Evolutionary conservation across 768 basidiomycete genomes (phyloP).

Genomic region (Cubamyces sp.): DNA sequence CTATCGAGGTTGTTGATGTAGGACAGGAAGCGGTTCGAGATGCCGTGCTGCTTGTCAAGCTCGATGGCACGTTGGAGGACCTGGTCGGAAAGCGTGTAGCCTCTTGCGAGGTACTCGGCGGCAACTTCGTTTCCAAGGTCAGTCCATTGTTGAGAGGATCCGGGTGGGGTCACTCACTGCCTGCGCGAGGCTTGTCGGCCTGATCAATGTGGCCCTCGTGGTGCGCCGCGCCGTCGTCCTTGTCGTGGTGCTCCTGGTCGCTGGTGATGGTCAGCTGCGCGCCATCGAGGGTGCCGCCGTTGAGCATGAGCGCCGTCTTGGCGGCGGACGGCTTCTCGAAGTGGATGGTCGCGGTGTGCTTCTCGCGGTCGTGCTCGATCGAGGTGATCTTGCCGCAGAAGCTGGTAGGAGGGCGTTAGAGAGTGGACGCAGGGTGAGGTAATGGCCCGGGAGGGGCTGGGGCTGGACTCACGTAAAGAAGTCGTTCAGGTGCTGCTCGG

Average conservation of each 20-base stretch:
- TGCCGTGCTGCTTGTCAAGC: conserved; percentile 83
- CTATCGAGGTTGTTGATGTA: conserved; percentile 79
- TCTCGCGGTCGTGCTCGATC: conserved; percentile 58
- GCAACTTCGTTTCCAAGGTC: conserved; percentile 55
- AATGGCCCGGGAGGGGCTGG: too few relatives aligned
- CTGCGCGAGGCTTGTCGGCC: conserved; percentile 89
- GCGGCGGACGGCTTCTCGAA: conserved; percentile 88
- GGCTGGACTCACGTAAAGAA: conserved; percentile 71
- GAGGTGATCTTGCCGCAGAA: conserved; percentile 88
- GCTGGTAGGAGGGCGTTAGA: conserved; percentile 38
- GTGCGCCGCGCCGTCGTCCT: conserved; percentile 47
- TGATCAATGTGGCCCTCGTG: conserved; percentile 62
- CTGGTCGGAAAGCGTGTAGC: conserved; percentile 78
- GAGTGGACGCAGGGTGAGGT: background rate
- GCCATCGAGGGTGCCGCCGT: conserved; percentile 79
- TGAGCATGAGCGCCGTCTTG: conserved; percentile 84
- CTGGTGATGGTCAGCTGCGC: conserved; percentile 71
- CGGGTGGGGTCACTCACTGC: conserved; percentile 53
- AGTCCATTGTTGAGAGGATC: background rate
- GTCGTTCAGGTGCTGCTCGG: conserved; percentile 68
- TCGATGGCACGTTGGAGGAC: conserved; percentile 82
- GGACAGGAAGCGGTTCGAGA: conserved; percentile 80
- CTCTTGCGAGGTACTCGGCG: conserved; percentile 92
- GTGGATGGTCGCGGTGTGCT: conserved; percentile 64
- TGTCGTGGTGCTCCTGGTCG: conserved; percentile 61